Evolutionary conservation across 2,329 filamentous ascomycete genomes (phyloP), one percentile per base, ranked within the genome.

Genomic region (Epichloe festucae): DNA sequence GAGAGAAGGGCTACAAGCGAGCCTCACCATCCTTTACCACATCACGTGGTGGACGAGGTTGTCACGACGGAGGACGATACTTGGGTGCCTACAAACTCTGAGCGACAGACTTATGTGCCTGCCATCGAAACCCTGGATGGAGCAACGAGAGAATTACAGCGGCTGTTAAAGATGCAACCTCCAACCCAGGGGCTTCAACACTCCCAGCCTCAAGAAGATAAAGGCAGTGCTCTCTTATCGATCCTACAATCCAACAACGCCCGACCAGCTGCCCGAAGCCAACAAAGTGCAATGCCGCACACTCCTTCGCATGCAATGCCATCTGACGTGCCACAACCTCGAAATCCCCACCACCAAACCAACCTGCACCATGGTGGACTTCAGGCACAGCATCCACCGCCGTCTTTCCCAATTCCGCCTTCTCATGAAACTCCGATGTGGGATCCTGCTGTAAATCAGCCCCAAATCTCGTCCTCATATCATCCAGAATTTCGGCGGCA

Each of bases 11-110:
- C 67, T 17, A 59, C 69, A 31, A 71, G 64, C 39, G 66, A 63
- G 35, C 65, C 67, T 14, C 70, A 76, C 5, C 63, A 70, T 17
- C 63, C 70, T 15, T n/a, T 49, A 31, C 70, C 72, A 19, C 67
- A 73, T 12, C 69, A 73, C 14, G 48, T 57, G 19, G 56, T 60
- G 23, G 77, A 83, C 43, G 79, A 85, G 55, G 70, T 73, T 39
- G 66, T 76, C 49, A 80, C 80, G 6, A 79, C 80, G 5, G 80
- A 85, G 62, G 83, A 87, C 51, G 82, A 86, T 49, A 62, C 69
- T n/a, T 69, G 70, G 57, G 62, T 66, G 44, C 66, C 74, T 55
- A 66, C 65, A 7, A 65, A 71, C 34, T 58, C 65, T 17, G 59
- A 67, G 15, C 57, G 61, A 15, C 56, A 56, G 19, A 60, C 64